phyloP scores from a whole-genome alignment of 2,329 filamentous ascomycete genomes.

The Neurospora sp. region DNA sequence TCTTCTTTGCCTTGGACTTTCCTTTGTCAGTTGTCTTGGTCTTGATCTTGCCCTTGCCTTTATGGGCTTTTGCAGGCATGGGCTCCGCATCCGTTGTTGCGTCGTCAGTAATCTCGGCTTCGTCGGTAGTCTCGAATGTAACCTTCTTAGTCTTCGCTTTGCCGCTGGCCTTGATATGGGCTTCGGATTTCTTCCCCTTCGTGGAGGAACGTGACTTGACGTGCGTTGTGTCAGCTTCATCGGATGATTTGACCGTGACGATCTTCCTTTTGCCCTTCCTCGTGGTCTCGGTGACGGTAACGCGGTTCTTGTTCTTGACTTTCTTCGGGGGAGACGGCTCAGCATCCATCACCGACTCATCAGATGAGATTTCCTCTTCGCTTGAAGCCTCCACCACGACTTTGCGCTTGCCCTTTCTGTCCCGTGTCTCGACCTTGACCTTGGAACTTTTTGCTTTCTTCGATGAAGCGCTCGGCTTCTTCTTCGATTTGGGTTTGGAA shows the following conservation, averaged over 20 bases:
- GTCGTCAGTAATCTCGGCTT: not conserved
- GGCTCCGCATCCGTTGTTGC: not conserved
- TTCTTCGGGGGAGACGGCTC: not conserved
- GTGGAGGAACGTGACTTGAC: not conserved
- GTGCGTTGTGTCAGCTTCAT: not conserved
- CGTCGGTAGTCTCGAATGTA: not conserved
- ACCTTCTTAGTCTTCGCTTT: conserved; percentile 2
- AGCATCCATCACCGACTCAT: not conserved
- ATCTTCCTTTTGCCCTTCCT: not conserved
- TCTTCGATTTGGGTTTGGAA: not conserved
- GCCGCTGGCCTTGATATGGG: not conserved
- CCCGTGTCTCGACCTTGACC: not conserved
- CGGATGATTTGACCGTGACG: not conserved
- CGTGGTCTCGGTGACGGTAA: not conserved
- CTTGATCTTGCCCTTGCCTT: not conserved
- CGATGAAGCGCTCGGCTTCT: not conserved
- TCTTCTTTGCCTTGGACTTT: not conserved
- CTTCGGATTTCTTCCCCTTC: not conserved
- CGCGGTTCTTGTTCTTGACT: not conserved
- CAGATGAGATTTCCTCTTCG: not conserved
- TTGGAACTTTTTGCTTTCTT: not conserved
- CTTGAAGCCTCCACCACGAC: not conserved
- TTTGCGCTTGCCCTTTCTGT: not conserved
- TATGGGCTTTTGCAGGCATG: not conserved
- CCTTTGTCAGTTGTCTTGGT: not conserved